Conservation (phyloP, 179 eudicot species). For the Drosera spatulata region DNA sequence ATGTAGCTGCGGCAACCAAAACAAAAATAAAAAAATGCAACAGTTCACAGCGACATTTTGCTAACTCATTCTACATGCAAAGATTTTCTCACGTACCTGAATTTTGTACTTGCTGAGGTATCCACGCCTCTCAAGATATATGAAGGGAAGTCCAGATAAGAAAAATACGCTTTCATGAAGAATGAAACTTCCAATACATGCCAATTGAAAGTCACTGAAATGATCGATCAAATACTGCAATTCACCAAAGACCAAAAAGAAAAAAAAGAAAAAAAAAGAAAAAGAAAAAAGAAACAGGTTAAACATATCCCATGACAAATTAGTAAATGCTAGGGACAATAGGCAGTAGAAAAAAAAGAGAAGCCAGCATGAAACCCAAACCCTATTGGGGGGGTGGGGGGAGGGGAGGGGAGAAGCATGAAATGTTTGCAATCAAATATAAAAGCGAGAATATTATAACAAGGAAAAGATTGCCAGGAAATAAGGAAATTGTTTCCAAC, state of each 20-base stretch:
- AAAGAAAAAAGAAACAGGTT: conserved; percentile 6
- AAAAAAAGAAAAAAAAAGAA: too few relatives aligned
- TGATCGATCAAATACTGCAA: conserved; percentile 84
- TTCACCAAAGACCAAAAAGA: background rate
- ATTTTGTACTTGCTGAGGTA: conserved; percentile 94
- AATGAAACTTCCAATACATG: conserved; percentile 89
- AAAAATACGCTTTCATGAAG: conserved; percentile 95
- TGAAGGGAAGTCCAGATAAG: conserved; percentile 91
- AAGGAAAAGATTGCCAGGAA: too few relatives aligned
- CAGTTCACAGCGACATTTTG: too few relatives aligned
- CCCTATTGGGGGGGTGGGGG: too few relatives aligned
- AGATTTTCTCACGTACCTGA: conserved; percentile 40
- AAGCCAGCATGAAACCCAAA: too few relatives aligned
- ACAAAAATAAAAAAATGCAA: too few relatives aligned
- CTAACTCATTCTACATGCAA: too few relatives aligned
- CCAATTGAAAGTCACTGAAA: conserved; percentile 93
- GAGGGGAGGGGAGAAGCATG: too few relatives aligned
- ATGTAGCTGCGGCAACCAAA: too few relatives aligned
- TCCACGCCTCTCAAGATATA: conserved; percentile 79
- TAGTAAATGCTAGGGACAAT: background rate
- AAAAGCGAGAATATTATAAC: too few relatives aligned
- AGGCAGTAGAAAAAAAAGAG: background rate
- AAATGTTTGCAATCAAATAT: too few relatives aligned
- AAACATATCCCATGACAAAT: background rate
- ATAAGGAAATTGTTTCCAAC: too few relatives aligned